phyloP scores from a whole-genome alignment of 202 grass and related monocot genomes.

The Zoysia matrella region DNA sequence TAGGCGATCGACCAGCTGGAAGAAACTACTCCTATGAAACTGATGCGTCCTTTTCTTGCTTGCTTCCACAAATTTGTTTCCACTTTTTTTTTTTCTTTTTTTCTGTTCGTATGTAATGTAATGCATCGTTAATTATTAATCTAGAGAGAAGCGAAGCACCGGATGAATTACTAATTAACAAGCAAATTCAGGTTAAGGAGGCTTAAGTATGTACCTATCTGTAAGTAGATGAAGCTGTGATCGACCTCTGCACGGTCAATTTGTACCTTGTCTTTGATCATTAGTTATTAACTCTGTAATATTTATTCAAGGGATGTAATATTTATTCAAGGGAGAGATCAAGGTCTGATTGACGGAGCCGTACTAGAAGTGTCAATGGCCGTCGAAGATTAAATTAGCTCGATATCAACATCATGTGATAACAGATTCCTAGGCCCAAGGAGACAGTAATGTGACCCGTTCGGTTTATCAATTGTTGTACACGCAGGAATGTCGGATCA shows the following conservation, averaged over 20 bases:
- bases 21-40: background rate
- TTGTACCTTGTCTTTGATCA: conserved; percentile 8
- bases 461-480: background rate
- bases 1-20: conserved; percentile 40
- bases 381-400: background rate
- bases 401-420: background rate
- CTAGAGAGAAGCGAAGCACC: conserved; percentile 34
- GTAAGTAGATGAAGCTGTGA: conserved; percentile 23
- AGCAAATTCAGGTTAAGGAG: conserved; percentile 39
- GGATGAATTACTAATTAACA: conserved; percentile 33
- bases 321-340: no score
- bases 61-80: conserved; percentile 28
- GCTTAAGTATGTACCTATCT: background rate
- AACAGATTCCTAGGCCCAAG: background rate
- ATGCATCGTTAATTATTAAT: conserved; percentile 30
- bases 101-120: conserved; percentile 32
- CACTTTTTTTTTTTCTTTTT: background rate
- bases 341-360: background rate
- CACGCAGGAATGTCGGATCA: background rate
- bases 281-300: conserved; percentile 12
- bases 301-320: no score
- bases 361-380: background rate
- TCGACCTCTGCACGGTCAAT: background rate
- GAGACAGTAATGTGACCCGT: background rate
- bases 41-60: conserved; percentile 34